Evolutionary conservation across 768 basidiomycete species (phyloP), one percentile per base, ranked within the genome.

Genomic region (Rossbeevera mucosa): DNA sequence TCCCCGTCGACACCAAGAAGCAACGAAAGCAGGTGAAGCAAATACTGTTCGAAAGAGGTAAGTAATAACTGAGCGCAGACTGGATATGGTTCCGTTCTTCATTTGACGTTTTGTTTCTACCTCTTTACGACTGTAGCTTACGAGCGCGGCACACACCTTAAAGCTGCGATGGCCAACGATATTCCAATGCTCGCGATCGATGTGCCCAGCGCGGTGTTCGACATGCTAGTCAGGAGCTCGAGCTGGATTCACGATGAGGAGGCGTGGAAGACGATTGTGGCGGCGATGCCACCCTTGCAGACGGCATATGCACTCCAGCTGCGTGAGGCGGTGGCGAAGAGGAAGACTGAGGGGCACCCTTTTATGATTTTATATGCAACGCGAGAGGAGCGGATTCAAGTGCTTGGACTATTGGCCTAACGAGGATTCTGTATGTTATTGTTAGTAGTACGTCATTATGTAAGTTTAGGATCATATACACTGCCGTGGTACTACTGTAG

Each of bases 221-320:
- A 89, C 44, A 60, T 73, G 2, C 78, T 92, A 74, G 74, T 76
- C 25, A 77, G 73, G 61, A 80, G 66, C 30, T 62, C 80, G 4
- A 64, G 71, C 14, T 91, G 90, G 90, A 68, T 90, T 22, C 76
- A 76, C 5, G 87, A 89, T 54, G 90, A 92, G 41, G 87, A 91
- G 33, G 72, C 75, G 0, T 89, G 90, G 87, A 85, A 82, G 66
- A 53, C 72, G 2, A 74, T 90, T 33, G 63, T 75, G 7, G 71
- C 75, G 0, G 65, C 68, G 8, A 85, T 89, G 65, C 81, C 84
- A 0, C 69, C 76, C 24, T 74, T 80, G 42, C 78, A 80, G 47
- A 72, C 78, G 7, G 75, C 77, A 3, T 90, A 90, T 62, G 86
- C 84, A 1, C 64, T 76, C 21, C 84, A 86, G 51, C 69, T 92